Conservation (phyloP, 148 eudicot genomes). For the Fagopyrum tataricum region DNA sequence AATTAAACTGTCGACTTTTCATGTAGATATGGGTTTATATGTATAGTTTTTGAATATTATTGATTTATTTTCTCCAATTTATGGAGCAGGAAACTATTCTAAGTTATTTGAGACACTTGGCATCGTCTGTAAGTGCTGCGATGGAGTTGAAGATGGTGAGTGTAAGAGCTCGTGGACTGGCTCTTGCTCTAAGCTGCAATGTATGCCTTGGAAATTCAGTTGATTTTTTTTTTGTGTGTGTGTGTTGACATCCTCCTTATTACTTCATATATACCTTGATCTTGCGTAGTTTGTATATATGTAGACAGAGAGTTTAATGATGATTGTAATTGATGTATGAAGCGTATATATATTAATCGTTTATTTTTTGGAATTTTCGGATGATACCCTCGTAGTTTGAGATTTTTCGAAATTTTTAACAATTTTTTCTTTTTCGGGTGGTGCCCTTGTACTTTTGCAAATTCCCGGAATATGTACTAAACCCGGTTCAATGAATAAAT, state of each 20-base stretch:
- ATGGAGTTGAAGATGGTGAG: slow-evolving; percentile 22
- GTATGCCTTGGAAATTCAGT: slow-evolving; percentile 15
- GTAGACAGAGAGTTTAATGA: background rate
- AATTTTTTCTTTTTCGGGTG: too few relatives aligned
- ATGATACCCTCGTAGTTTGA: too few relatives aligned
- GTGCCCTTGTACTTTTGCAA: too few relatives aligned
- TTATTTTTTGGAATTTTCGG: too few relatives aligned
- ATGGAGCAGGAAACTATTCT: slow-evolving; percentile 8
- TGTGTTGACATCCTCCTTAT: background rate
- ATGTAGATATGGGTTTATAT: background rate
- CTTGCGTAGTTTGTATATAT: background rate
- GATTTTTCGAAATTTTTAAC: too few relatives aligned
- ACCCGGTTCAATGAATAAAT: too few relatives aligned
- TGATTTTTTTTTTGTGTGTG: background rate
- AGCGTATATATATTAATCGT: too few relatives aligned
- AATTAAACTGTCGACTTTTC: too few relatives aligned
- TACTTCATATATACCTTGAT: too few relatives aligned
- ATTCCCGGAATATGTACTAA: too few relatives aligned
- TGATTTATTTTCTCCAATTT: too few relatives aligned
- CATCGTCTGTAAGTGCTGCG: slow-evolving; percentile 46
- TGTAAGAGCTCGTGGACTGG: slow-evolving; percentile 21
- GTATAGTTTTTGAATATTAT: background rate
- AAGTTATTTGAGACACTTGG: slow-evolving; percentile 28
- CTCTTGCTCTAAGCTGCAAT: slow-evolving; percentile 8
- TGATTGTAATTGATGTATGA: background rate